Evolutionary conservation across 306 rosid genomes (phyloP), one percentile per base, ranked within the genome.

Genomic region (Casuarina equisetifolia): DNA sequence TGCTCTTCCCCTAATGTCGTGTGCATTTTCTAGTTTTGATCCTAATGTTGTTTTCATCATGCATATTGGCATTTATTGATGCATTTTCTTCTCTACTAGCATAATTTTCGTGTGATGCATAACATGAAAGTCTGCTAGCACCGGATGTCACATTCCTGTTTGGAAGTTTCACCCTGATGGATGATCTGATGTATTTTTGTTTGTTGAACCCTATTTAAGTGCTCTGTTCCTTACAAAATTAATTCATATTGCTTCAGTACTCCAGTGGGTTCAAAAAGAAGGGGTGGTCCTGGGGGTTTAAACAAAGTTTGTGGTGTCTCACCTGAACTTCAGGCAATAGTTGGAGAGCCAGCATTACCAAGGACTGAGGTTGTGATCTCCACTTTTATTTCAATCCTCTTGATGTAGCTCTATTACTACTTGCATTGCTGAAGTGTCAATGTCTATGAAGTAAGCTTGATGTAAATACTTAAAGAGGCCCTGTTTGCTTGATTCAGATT

Each of bases 261-360:
- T 82, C 81, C 88, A 9, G 74, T 86, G 39, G 88, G 90, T 70
- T 83, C 79, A 74, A 91, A 91, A 82, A 87, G 89, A 84, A 86
- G 86, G 85, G 96, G 96, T 0, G 96, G 92, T 39, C 86, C 93
- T 1, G 96, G 96, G 64, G 96, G 96, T 53, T 74, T 91, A 12
- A 91, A 86, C 84, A 91, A 89, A 86, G 93, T 91, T 36, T 91
- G 96, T 74, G 90, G 92, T 52, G 96, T 91, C 78, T 84, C 96
- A 64, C 93, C 92, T 78, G 87, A 86, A 79, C 96, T 89, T 78
- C 93, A 91, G 84, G 88, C 84, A 17, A 43, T 91, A 55, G 93
- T 91, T 70, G 96, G 96, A 9, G 88, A 89, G 72, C 91, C 96
- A 0, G 91, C 88, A 44, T 74, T 91, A 87, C 89, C 96, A 9